Conservation (phyloP, 2,329 filamentous ascomycete genomes). For the Botrytis porri region DNA sequence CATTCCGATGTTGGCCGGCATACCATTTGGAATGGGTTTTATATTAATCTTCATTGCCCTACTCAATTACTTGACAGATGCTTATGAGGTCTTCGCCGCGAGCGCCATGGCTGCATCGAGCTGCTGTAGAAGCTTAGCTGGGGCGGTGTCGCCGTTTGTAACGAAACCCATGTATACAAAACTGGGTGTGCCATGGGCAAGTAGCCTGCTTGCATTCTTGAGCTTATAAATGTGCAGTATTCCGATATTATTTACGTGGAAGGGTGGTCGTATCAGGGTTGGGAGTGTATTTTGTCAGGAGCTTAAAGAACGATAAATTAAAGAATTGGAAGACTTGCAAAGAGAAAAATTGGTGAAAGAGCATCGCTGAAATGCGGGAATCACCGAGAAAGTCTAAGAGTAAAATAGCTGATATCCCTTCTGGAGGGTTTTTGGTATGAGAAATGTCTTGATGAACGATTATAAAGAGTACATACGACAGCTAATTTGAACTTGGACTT, state of each 20-base stretch:
- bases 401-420: neutral
- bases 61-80: conserved; percentile 57
- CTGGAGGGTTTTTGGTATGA: neutral
- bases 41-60: conserved; percentile 58
- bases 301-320: conserved; percentile 41
- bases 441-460: neutral
- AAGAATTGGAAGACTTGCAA: conserved; percentile 32
- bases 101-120: conserved; percentile 49
- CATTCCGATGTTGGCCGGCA: conserved; percentile 54
- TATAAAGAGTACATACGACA: neutral
- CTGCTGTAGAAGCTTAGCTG: conserved; percentile 42
- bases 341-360: conserved; percentile 20
- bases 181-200: conserved; percentile 47
- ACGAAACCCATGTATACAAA: conserved; percentile 46
- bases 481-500: neutral
- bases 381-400: conserved; percentile 12
- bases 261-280: conserved; percentile 46
- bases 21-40: conserved; percentile 51
- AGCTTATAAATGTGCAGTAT: conserved; percentile 48
- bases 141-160: conserved; percentile 48
- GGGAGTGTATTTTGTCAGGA: conserved; percentile 50
- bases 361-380: neutral
- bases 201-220: conserved; percentile 49
- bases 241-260: conserved; percentile 51
- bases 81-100: conserved; percentile 57